Percentiles rank a stretch among this genome's conserved stretches.
These are phyloP conservation scores for Pulveroboletus sp. DNA, from an alignment of 768 basidiomycete genomes.

Conservation along the genomic window DNA sequence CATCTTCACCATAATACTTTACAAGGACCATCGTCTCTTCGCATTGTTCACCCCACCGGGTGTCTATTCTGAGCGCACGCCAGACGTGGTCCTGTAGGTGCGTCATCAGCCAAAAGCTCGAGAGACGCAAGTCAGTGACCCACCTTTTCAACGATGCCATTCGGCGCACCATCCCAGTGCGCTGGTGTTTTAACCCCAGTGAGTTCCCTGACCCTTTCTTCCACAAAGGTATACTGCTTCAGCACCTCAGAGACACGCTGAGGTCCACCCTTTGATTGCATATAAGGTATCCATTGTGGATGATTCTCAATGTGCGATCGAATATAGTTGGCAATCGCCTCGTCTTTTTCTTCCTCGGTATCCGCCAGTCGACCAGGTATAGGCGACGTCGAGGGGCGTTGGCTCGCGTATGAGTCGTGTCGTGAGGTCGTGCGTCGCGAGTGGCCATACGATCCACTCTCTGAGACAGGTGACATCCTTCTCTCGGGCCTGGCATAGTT, in stretches of 20 bases:
- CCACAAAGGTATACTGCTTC: conserved; percentile 52
- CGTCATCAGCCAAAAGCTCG: background rate
- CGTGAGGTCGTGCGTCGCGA: conserved; percentile 11
- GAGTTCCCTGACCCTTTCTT: conserved; percentile 46
- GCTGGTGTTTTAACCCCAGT: conserved; percentile 43
- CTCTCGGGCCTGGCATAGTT: conserved; percentile 10
- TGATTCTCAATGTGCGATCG: conserved; percentile 43
- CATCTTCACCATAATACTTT: conserved; percentile 54
- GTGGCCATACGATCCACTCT: conserved; percentile 16
- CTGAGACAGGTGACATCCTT: conserved; percentile 16
- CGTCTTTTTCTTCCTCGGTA: conserved; percentile 39
- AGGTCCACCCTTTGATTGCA: conserved; percentile 39
- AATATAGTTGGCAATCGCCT: conserved; percentile 43
- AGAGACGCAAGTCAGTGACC: background rate
- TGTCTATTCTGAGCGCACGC: conserved; percentile 44
- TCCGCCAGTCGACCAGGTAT: conserved; percentile 30
- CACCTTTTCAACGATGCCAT: conserved; percentile 46
- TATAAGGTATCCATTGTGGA: conserved; percentile 44
- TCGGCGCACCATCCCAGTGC: conserved; percentile 35
- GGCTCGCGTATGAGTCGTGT: background rate
- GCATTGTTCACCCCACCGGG: conserved; percentile 46
- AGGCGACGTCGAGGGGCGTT: conserved; percentile 20
- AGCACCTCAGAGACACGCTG: conserved; percentile 42
- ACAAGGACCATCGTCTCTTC: conserved; percentile 51
- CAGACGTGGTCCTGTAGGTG: conserved; percentile 45